phyloP scores from a whole-genome alignment of 2,329 filamentous ascomycete species.

The Microthyrium microscopicum region DNA sequence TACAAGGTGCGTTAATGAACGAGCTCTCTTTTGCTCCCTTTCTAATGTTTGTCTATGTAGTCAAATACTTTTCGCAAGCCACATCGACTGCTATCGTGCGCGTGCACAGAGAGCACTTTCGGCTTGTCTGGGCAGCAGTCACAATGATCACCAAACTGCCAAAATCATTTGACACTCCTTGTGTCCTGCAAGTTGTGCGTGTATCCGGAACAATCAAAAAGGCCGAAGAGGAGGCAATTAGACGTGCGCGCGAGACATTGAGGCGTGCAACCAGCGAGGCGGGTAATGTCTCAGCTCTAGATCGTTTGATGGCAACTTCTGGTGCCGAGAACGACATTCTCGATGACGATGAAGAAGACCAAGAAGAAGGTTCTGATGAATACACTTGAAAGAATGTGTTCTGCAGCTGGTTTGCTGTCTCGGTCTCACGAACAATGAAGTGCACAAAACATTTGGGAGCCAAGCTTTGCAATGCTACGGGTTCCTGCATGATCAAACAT shows the following conservation, averaged over 20 bases:
- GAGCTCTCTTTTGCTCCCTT: slow-evolving; percentile 2
- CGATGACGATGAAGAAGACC: too few relatives aligned
- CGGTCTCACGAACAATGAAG: too few relatives aligned
- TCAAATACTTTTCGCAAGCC: slow-evolving; percentile 84
- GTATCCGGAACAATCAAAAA: slow-evolving; percentile 90
- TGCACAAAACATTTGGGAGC: too few relatives aligned
- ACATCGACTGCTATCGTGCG: slow-evolving; percentile 88
- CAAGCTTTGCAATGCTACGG: too few relatives aligned
- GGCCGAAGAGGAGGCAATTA: slow-evolving; percentile 76
- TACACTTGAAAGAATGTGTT: too few relatives aligned
- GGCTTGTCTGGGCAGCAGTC: slow-evolving; percentile 78
- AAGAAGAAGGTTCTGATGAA: too few relatives aligned
- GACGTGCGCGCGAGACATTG: slow-evolving; percentile 53
- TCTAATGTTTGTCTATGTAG: slow-evolving; percentile 28
- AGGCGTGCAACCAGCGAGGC: too few relatives aligned
- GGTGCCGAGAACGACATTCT: too few relatives aligned
- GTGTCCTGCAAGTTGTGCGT: slow-evolving; percentile 68
- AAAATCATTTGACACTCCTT: slow-evolving; percentile 40
- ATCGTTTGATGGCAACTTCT: too few relatives aligned
- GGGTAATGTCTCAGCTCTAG: too few relatives aligned
- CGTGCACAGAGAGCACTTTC: slow-evolving; percentile 65
- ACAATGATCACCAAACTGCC: slow-evolving; percentile 62
- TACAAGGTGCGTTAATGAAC: slow-evolving; percentile 42
- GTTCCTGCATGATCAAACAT: too few relatives aligned
- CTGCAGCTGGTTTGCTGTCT: too few relatives aligned